Base-by-base conservation (phyloP, 768 basidiomycete genomes). In the Boletus pseudopeckii region DNA sequence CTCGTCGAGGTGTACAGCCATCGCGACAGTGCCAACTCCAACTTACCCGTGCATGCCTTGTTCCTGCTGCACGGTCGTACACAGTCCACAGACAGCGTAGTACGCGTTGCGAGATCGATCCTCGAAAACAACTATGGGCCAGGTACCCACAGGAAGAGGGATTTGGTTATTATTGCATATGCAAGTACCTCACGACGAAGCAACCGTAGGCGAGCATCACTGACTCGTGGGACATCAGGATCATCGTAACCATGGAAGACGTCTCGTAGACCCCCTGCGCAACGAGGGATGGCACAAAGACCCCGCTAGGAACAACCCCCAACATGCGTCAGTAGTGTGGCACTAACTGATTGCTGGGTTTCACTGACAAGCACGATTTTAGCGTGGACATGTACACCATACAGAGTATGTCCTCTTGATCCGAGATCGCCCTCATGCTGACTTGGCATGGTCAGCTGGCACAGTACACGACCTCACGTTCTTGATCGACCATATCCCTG, bases 391-490 rank as follows among this genome's bases (percentile, higher is more conserved):
- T 69, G 68, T 69, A 69, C 41, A 55, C 65, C 26, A 70, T 65
- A 58, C 68, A 69, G 54, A 65, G 68, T 69, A 58, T 24, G 61
- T 43, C 24, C 1, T 20, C 20, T 17, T 26, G 7, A 38, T 53
- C 37, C 36, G 26, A 30, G 11, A 34, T 38, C 14, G 11, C n/a
- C 2, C 17, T 14, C 5, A 24, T 48, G 30, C 48, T 56, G 53
- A 64, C 45, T 24, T 39, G 18, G 22, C 45, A 28, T 28, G 50
- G 14, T 49, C 48, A 69, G 68, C 68, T 50, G 91, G 90, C 2
- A 86, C 90, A 0, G 82, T 84, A 3, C 73, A 78, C 36, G 93
- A 95, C 62, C 79, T 93, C 7, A 86, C 87, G 0, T 85, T 87
- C 71, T 68, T 95, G 53, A 86, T 93, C 48, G 90, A 94, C 64